A percentile compares a stretch with the other conserved stretches of the same genome.
These are phyloP conservation scores for Iris pallida DNA, from an alignment of 116 monocot species.

Conservation along the genomic window DNA sequence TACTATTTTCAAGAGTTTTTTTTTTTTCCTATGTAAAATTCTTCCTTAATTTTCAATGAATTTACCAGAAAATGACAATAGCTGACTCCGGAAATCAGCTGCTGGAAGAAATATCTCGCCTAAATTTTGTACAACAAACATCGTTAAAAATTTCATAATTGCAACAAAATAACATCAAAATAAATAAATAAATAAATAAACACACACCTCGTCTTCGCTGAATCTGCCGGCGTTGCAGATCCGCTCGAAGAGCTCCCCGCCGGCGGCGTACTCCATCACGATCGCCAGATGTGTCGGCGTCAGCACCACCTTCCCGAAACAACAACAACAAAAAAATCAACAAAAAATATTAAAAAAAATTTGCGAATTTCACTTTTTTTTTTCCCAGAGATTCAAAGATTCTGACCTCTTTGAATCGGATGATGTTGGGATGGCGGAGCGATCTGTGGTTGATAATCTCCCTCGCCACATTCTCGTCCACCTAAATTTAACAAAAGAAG, in stretches of 20 bases:
- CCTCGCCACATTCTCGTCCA: conserved; percentile 63
- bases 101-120: conserved; percentile 55
- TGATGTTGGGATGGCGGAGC: conserved; percentile 61
- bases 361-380: neutral
- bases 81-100: conserved; percentile 45
- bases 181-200: neutral
- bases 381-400: neutral
- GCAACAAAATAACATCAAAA: neutral
- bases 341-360: neutral
- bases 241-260: conserved; percentile 67
- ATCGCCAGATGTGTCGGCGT: conserved; percentile 69
- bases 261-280: conserved; percentile 72
- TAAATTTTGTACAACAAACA: conserved; percentile 1
- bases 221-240: conserved; percentile 66
- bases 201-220: conserved; percentile 54
- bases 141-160: neutral
- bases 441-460: conserved; percentile 72
- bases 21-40: neutral
- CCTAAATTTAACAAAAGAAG: neutral
- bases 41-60: neutral
- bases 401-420: conserved; percentile 55
- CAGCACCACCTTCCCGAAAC: conserved; percentile 34
- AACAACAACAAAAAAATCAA: neutral
- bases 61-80: conserved; percentile 53
- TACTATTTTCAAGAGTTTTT: neutral